Evolutionary conservation across 257 asterid species (phyloP), one percentile per base, ranked within the genome.

Genomic region (Echites panduratus): DNA sequence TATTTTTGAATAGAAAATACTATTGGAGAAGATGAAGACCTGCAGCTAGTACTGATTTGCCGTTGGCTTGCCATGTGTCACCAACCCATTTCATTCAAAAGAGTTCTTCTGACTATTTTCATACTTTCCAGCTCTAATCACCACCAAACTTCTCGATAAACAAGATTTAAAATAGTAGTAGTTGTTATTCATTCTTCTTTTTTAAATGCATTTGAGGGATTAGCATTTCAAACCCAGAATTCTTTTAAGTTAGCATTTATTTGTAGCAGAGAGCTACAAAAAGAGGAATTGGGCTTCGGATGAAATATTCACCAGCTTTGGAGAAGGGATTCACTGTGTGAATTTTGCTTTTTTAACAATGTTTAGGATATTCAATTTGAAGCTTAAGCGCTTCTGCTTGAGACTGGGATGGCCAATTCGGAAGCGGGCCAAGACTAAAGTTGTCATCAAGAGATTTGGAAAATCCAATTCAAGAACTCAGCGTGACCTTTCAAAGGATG

Each of bases 351-450:
- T 44, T 52, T 59, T 19, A 62, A 70, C 66, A 29, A 86, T 93
- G 96, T 85, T 91, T 7, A 79, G 64, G 65, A 47, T 82, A 20
- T 78, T 93, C 76, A 90, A 81, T 81, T 76, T 72, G 52, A 87
- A 84, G 79, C 84, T 92, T 47, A 81, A 81, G 70, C 84, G 88
- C 13, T 83, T 93, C 74, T 89, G 89, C 75, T 73, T 78, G 0
- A 26, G 71, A 20, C 84, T 93, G 64, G 81, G 91, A 38, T 89
- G 95, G 95, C 85, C 89, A 9, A 74, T 74, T 16, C 88, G 85
- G 57, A 85, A 91, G 79, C 88, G 94, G 44, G 48, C 88, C 10
- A 82, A 82, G 62, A 84, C 83, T 20, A 93, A 83, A 73, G 82
- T 90, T 70, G 88, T 84, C 45, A 81, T 90, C 12, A 82, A 74